Base-by-base conservation (phyloP, 2,329 filamentous ascomycete genomes). In the Xylariales sp. region DNA sequence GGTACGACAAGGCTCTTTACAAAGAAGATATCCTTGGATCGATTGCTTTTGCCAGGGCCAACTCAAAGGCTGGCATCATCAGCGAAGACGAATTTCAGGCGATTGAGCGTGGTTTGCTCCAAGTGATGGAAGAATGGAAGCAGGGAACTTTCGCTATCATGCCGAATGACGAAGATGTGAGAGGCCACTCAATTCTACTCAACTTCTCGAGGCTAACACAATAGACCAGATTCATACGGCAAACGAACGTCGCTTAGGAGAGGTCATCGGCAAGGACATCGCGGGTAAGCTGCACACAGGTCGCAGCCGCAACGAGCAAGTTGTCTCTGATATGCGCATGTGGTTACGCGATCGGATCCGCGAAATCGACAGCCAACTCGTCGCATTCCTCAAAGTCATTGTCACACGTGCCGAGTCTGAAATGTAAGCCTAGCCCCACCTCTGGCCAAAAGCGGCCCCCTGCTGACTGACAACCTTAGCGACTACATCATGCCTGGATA, bases 261-360 rank as follows among this genome's bases (percentile, higher is more conserved):
- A 95, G 69, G 76, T 95, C 48, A 90, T 95, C 48, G 88, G 89
- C 55, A 90, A 86, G 62, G 79, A 89, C 19, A 81, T 86, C 43
- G 88, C 84, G 1, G 88, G 90, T 18, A 95, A 95, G 70, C 77
- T 95, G 44, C 90, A 95, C 66, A 95, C 89, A 3, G 84, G 84
- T 31, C 83, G 90, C 39, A 90, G 84, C 62, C 78, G 89, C 53
- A 95, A 95, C 58, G 89, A 96, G 66, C 89, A 95, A 66, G 81
- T 95, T 43, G 88, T 83, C 35, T 90, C 84, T 16, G 88, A 95
- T 56, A 91, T 95, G 86, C 82, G 88, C 46, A 71, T 95, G 61
- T 96, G 88, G 88, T 67, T 95, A 48, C 76, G 88, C 31, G 82
- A 90, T 49, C 76, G 85, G 66, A 69, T 95, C 44, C 74, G 74